phyloP scores from a whole-genome alignment of 371 early-diverging fungal species.

The Encephalitozoon romaleae region DNA sequence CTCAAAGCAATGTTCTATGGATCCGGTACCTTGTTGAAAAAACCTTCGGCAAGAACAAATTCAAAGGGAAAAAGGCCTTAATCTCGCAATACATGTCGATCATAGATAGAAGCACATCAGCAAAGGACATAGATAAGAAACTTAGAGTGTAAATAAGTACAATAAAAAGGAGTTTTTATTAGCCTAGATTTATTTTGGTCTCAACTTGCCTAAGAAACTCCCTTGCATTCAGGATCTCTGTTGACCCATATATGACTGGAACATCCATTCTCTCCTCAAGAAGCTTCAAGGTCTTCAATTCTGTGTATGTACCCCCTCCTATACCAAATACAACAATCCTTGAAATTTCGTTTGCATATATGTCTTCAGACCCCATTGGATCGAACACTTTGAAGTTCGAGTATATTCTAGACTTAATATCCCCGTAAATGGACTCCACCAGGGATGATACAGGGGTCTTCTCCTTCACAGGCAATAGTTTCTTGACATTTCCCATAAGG shows the following conservation, averaged over 20 bases:
- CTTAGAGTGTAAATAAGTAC: not conserved
- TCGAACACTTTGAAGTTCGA: conserved; percentile 2
- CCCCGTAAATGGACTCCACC: conserved; percentile 41
- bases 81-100: not conserved
- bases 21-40: conserved; percentile 46
- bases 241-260: conserved; percentile 79
- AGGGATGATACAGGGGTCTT: conserved; percentile 32
- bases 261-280: conserved; percentile 44
- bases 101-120: not conserved
- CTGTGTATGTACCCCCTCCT: conserved; percentile 60
- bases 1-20: conserved; percentile 63
- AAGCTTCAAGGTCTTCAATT: conserved; percentile 51
- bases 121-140: not conserved
- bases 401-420: conserved; percentile 22
- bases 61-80: not conserved
- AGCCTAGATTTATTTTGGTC: not conserved
- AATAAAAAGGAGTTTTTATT: not conserved
- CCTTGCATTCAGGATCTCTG: conserved; percentile 75
- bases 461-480: conserved; percentile 44
- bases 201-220: conserved; percentile 72
- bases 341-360: conserved; percentile 39
- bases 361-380: not conserved
- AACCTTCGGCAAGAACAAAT: not conserved
- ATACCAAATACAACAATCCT: conserved; percentile 53
- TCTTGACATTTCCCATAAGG: conserved; percentile 52